These are phyloP conservation scores for Ulmus americana DNA, from an alignment of 331 rosid species.

Conservation along the genomic window DNA sequence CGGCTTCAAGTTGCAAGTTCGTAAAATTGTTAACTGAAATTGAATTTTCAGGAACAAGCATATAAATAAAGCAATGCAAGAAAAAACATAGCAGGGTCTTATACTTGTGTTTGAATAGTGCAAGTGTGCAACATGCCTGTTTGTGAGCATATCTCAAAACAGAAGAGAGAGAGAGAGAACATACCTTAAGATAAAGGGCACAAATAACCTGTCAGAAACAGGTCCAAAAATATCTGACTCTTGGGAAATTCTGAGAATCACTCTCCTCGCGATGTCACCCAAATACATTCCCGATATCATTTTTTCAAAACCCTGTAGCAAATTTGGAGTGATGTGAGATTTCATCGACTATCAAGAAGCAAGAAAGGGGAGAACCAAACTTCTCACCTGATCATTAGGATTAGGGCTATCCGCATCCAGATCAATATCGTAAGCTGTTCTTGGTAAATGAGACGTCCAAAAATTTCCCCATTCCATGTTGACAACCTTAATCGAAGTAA, in stretches of 20 bases:
- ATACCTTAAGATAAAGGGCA: conserved; percentile 60
- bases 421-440: conserved; percentile 62
- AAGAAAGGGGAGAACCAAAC: conserved; percentile 9
- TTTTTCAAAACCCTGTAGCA: conserved; percentile 74
- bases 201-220: conserved; percentile 44
- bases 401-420: conserved; percentile 69
- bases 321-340: conserved; percentile 13
- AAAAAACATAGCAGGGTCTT: not conserved
- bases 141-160: not conserved
- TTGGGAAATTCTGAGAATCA: conserved; percentile 56
- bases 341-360: conserved; percentile 1
- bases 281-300: conserved; percentile 88
- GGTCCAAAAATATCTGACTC: conserved; percentile 61
- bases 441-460: conserved; percentile 80
- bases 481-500: conserved; percentile 48
- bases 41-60: not conserved
- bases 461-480: conserved; percentile 93
- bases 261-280: conserved; percentile 84
- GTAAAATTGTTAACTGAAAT: no score
- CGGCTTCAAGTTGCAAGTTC: not conserved
- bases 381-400: conserved; percentile 69
- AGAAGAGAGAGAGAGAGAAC: conserved; percentile 5
- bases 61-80: not conserved
- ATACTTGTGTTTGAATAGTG: not conserved
- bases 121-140: not conserved